phyloP scores from a whole-genome alignment of 306 rosid species.

The Calophaca sinica region DNA sequence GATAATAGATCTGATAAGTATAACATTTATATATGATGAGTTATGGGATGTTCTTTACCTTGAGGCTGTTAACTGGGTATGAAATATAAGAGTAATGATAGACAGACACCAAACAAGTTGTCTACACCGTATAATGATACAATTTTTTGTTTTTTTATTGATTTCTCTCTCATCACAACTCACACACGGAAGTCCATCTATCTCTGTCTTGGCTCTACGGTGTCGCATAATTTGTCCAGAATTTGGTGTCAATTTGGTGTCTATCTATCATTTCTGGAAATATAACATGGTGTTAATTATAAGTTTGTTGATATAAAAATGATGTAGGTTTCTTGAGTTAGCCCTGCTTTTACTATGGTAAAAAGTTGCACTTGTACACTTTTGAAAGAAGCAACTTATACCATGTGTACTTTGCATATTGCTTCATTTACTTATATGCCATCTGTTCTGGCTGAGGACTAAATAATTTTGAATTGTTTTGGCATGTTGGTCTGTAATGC shows the following conservation, averaged over 20 bases:
- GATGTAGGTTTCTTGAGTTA: background rate
- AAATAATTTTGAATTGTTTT: background rate
- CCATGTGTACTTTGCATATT: conserved; percentile 21
- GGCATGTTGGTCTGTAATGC: background rate
- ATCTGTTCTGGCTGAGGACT: conserved; percentile 11
- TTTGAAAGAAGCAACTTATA: conserved; percentile 20
- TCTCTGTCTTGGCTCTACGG: no score
- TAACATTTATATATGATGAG: background rate
- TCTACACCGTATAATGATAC: no score
- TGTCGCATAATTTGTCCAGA: no score
- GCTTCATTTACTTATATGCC: background rate
- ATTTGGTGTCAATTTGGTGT: no score
- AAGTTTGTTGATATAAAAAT: background rate
- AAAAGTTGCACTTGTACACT: conserved; percentile 20
- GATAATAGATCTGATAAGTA: background rate
- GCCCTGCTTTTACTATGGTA: conserved; percentile 12
- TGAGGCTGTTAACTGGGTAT: conserved; percentile 2
- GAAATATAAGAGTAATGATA: no score
- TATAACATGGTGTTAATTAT: conserved; percentile 2
- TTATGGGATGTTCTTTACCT: background rate
- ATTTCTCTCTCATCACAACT: no score
- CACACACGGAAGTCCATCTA: no score
- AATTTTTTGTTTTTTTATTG: no score
- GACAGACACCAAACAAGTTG: no score
- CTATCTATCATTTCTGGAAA: no score